Evolutionary conservation across 306 rosid genomes (phyloP).

Genomic region (Calophaca sinica): DNA sequence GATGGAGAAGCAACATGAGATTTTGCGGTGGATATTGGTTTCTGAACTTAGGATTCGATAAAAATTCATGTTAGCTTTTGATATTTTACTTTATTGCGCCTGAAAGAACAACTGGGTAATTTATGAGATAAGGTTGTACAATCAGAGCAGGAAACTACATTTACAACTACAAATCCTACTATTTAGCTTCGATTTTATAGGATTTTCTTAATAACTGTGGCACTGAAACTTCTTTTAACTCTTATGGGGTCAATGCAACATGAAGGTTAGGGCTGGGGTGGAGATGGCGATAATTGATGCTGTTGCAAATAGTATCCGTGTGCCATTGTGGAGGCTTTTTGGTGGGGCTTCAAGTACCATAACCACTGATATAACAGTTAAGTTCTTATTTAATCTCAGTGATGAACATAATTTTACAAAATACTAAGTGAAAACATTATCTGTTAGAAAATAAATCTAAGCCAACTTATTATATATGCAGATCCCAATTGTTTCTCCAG

Average conservation of each 20-base stretch:
- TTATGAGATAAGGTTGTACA: neutral
- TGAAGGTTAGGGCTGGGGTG: slow-evolving; percentile 97
- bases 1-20: no score
- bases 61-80: neutral
- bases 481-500: slow-evolving; percentile 88
- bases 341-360: slow-evolving; percentile 86
- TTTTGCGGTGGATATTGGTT: no score
- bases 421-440: neutral
- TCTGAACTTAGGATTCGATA: no score
- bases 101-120: slow-evolving; percentile 12
- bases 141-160: neutral
- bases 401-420: slow-evolving; percentile 4
- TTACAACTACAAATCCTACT: neutral
- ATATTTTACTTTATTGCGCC: neutral
- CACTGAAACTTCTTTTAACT: neutral
- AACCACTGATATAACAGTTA: slow-evolving; percentile 88
- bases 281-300: slow-evolving; percentile 97
- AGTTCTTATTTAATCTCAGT: slow-evolving; percentile 44
- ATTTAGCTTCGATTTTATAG: neutral
- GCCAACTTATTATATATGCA: slow-evolving; percentile 51
- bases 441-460: slow-evolving; percentile 42
- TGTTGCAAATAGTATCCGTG: slow-evolving; percentile 75
- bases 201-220: slow-evolving; percentile 18
- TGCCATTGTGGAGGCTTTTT: slow-evolving; percentile 92
- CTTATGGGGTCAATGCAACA: slow-evolving; percentile 32